Conservation (phyloP, 176 grass and related monocot genomes). For the Oryza meridionalis region DNA sequence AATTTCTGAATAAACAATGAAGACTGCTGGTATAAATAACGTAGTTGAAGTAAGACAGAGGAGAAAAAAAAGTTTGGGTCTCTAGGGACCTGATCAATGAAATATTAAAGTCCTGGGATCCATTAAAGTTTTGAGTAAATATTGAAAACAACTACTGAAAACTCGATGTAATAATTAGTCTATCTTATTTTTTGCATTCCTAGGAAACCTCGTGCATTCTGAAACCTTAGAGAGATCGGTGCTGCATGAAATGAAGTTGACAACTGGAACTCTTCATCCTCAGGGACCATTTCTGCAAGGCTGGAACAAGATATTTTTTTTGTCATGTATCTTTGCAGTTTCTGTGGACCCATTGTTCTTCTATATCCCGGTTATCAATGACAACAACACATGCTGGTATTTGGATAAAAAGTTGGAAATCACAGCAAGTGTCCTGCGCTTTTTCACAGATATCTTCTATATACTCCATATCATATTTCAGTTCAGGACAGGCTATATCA, state of each 20-base stretch:
- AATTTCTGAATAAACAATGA: not conserved
- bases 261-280: conserved; percentile 66
- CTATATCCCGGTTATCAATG: conserved; percentile 75
- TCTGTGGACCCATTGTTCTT: conserved; percentile 91
- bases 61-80: not conserved
- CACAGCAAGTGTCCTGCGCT: conserved; percentile 65
- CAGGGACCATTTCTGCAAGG: conserved; percentile 89
- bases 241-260: conserved; percentile 38
- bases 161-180: conserved; percentile 10
- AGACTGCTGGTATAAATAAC: not conserved
- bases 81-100: not conserved
- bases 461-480: conserved; percentile 90
- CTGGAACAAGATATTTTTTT: conserved; percentile 96
- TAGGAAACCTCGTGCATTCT: conserved; percentile 53
- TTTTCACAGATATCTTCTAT: conserved; percentile 91
- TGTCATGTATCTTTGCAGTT: conserved; percentile 88
- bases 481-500: conserved; percentile 83
- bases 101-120: not conserved
- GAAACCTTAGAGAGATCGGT: conserved; percentile 52
- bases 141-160: not conserved
- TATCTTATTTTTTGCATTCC: conserved; percentile 59
- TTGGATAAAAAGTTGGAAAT: conserved; percentile 76
- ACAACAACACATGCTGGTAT: conserved; percentile 57
- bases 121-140: conserved; percentile 16
- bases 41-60: not conserved